Percentiles rank a stretch among this genome's conserved stretches.
These are phyloP conservation scores for Sugiyamaella floridensis DNA, from an alignment of 805 yeast species.

Conservation along the genomic window DNA sequence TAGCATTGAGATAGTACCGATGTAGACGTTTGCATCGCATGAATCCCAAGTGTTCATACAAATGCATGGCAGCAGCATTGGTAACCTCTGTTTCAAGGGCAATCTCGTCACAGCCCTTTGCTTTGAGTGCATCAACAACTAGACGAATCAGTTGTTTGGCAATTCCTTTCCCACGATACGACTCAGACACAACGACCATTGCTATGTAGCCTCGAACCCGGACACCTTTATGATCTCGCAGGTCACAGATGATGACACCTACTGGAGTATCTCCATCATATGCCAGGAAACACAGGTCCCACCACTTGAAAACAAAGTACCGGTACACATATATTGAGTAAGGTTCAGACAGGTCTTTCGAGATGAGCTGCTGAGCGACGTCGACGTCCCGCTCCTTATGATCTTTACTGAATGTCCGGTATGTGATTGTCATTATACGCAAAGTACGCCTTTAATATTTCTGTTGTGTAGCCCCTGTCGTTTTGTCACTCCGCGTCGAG, in stretches of 20 bases:
- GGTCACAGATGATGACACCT: constrained; percentile 83
- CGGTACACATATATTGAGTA: constrained; percentile 90
- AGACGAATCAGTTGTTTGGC: constrained; percentile 64
- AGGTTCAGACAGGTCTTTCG: constrained; percentile 80
- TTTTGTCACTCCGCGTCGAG: background rate
- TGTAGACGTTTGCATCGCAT: constrained; percentile 66
- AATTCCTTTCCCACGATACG: constrained; percentile 69
- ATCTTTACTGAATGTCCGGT: constrained; percentile 19
- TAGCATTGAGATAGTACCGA: constrained; percentile 84
- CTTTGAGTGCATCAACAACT: constrained; percentile 58
- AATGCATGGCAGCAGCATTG: constrained; percentile 58
- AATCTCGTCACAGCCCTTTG: constrained; percentile 74
- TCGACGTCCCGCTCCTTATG: constrained; percentile 28
- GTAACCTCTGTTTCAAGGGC: constrained; percentile 87
- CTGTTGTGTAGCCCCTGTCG: too few species aligned
- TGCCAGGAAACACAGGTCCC: constrained; percentile 61
- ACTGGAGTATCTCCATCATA: constrained; percentile 37
- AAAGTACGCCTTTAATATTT: too few species aligned
- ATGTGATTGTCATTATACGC: constrained; percentile 9
- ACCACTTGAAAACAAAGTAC: constrained; percentile 87
- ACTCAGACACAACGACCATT: constrained; percentile 80
- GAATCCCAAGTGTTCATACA: constrained; percentile 75
- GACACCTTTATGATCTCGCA: constrained; percentile 65
- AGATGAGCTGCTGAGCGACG: constrained; percentile 43
- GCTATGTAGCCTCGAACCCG: constrained; percentile 89